Base-by-base conservation (phyloP, 257 asterid genomes). In the Ajuga chamaepitys region DNA sequence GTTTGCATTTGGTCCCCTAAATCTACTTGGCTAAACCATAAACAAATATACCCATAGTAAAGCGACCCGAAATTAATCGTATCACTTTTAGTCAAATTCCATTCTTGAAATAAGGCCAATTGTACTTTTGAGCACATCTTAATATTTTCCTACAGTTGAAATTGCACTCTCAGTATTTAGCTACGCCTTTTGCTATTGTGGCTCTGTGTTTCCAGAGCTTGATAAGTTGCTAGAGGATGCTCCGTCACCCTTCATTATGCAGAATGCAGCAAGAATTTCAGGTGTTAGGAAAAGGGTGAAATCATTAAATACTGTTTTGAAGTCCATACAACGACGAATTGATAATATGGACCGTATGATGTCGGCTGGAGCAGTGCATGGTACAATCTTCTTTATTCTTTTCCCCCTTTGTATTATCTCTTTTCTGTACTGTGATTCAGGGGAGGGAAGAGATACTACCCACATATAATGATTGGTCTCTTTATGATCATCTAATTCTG, bases 191-290 rank as follows among this genome's bases (percentile, higher is more conserved):
- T 51, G 59, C 34, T 38, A 9, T 70, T 68, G 25, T 60, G 38
- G 30, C 11, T 46, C 34, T 65, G 14, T 70, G 48, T 26, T 47
- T 48, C 34, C 87, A 94, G 99, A 94, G 78, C 99, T 94, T 71
- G 97, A 94, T 78, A 87, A 79, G 63, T 77, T 94, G 78, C 78
- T 94, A 64, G 97, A 94, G 66, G 96, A 88, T 78, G 99, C 97
- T 45, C 99, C 97, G 9, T 79, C 89, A 21, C 95, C 97, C 42
- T 94, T 94, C 78, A 83, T 94, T 41, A 88, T 94, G 97, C 99
- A 94, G 81, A 96, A 90, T 13, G 95, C 96, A 8, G 84, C 88
- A 18, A 90, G 92, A 85, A 87, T 94, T 69, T 89, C 95, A 67
- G 82, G 84, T 57, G 97, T 88, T 45, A 81, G 96, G 80, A 90